Evolutionary conservation across 108 stramenopile species (phyloP).

Genomic region (Tribonema minus): DNA sequence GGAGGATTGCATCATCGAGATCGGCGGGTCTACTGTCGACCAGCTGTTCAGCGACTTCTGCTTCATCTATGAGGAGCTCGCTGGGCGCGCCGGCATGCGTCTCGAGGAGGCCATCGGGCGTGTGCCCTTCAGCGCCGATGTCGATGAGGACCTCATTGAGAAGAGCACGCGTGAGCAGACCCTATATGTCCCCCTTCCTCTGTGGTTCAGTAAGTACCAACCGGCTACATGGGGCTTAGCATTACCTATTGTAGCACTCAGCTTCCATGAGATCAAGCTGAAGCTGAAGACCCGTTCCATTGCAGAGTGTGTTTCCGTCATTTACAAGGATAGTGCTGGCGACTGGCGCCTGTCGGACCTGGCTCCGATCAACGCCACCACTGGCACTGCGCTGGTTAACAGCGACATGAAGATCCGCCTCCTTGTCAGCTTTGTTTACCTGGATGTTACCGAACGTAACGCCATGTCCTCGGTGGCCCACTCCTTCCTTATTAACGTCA

Average conservation of each 20-base stretch:
- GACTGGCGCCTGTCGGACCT: no score
- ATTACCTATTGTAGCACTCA: neutral
- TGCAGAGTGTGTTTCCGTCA: no score
- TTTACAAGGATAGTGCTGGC: no score
- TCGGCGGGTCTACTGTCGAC: neutral
- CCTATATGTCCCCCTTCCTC: neutral
- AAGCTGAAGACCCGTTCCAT: no score
- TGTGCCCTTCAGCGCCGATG: neutral
- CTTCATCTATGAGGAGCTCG: no score
- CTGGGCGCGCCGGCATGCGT: no score
- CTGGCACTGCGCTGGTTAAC: neutral
- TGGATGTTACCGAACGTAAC: no score
- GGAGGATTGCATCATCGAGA: neutral
- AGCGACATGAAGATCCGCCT: neutral
- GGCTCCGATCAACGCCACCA: neutral
- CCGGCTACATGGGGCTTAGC: no score
- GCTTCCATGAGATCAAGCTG: no score
- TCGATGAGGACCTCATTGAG: slow-evolving; percentile 1
- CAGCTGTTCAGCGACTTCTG: neutral
- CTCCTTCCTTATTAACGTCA: slow-evolving; percentile 1
- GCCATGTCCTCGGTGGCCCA: neutral
- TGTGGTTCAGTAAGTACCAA: slow-evolving; percentile 1
- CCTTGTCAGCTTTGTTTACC: neutral
- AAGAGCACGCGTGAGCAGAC: neutral
- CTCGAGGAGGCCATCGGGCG: neutral